Evolutionary conservation across 2,329 filamentous ascomycete species (phyloP), one percentile per base, ranked within the genome.

Genomic region (Ramichloridium luteum): DNA sequence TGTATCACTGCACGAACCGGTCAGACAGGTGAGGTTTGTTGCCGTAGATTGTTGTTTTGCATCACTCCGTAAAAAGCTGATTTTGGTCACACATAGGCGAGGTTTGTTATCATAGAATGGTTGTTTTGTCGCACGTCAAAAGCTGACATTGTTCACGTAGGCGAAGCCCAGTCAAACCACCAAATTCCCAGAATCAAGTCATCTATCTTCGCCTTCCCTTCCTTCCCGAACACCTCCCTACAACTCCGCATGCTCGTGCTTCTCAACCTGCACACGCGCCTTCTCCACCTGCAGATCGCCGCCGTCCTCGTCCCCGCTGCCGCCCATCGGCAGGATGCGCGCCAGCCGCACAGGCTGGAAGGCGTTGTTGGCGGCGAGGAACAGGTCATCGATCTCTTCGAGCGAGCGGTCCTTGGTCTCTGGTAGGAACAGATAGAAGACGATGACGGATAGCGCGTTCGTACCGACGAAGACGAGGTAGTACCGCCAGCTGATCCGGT

Each of bases 371-470:
- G 45, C 34, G 8, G 31, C 30, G 11, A 49, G 22, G 34, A 51
- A 52, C 31, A 51, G 46, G 6, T 40, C 46, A 34, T 52, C 49
- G 16, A 51, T 43, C 4, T 49, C 45, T 27, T 53, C 49, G 15
- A 53, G 35, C 5, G 42, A 46, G 22, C 49, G 31, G 13, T 46
- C 43, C 25, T 42, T 46, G 0, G 48, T 51, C 27, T 49, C 47
- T 3, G 46, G 46, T 6, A 38, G 13, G 20, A 49, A 47, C n/a
- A 53, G 38, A 29, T 51, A 53, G 16, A 51, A 42, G 3, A 40
- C 36, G 0, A 67, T 66, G 0, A 72, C 61, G 44, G 72, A 71
- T 34, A 67, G 54, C 39, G 65, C 61, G 49, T 77, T 77, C 51
- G 77, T 74, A 27, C 45, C 47, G 1, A 74, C 72, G 44, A 77